Conservation (phyloP, 2,329 filamentous ascomycete species). For the Trichothecium roseum region DNA sequence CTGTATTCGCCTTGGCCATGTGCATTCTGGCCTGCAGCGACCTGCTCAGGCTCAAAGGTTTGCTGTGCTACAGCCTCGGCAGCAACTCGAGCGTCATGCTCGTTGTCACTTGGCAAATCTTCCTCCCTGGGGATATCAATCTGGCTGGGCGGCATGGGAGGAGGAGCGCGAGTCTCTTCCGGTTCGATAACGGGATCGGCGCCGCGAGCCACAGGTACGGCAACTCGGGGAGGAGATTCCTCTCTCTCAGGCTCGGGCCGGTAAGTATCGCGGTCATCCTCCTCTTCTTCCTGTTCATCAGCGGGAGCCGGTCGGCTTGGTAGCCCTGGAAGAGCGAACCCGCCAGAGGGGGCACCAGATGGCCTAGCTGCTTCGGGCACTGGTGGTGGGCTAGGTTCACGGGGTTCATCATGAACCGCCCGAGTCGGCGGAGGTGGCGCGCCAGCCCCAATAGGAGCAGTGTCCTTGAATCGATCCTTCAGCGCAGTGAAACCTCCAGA, state of each 20-base stretch:
- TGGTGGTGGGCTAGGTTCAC: conserved; percentile 42
- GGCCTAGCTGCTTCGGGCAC: conserved; percentile 56
- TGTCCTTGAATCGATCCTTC: conserved; percentile 72
- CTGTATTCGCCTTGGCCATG: conserved; percentile 57
- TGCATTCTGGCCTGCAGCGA: conserved; percentile 28
- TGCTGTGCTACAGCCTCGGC: conserved; percentile 43
- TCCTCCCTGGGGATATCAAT: conserved; percentile 55
- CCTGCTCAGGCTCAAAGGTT: conserved; percentile 18
- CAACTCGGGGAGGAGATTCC: conserved; percentile 71
- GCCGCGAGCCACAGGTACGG: conserved; percentile 69
- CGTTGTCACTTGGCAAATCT: conserved; percentile 54
- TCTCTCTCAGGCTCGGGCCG: conserved; percentile 34
- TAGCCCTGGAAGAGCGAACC: conserved; percentile 70
- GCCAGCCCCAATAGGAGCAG: conserved; percentile 55
- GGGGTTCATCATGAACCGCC: conserved; percentile 18
- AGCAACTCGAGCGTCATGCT: conserved; percentile 47
- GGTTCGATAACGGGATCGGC: conserved; percentile 40
- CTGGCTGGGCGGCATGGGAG: conserved; percentile 52
- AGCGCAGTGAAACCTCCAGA: conserved; percentile 61
- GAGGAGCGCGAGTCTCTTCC: conserved; percentile 38
- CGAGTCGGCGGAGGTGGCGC: conserved; percentile 25
- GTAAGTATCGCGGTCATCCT: conserved; percentile 37
- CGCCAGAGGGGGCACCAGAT: conserved; percentile 61
- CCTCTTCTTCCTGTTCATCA: conserved; percentile 46
- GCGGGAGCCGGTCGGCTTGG: conserved; percentile 48